Conservation (phyloP, 2,329 filamentous ascomycete species). For the Trichoderma citrinoviride region DNA sequence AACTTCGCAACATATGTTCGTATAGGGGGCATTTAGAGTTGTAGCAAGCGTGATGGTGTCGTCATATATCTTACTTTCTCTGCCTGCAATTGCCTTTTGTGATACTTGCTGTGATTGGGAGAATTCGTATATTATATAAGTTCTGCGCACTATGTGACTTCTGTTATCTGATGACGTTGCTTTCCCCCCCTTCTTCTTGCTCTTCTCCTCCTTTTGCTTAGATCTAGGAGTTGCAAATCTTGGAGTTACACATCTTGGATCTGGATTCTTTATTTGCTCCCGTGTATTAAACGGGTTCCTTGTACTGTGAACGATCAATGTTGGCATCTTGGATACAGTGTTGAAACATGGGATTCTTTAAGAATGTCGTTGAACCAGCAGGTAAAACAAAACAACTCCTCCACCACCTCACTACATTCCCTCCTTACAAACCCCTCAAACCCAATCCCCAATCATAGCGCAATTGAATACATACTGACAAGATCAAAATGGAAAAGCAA, state of each 20-base stretch:
- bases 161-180: neutral
- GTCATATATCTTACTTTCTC: slow-evolving; percentile 12
- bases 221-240: neutral
- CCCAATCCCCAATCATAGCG: neutral
- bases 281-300: too few species aligned
- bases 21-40: neutral
- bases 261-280: neutral
- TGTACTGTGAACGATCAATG: too few species aligned
- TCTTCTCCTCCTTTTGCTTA: neutral
- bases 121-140: neutral
- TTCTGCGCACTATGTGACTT: neutral
- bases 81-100: neutral
- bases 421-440: neutral
- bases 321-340: too few species aligned
- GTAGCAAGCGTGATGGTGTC: neutral
- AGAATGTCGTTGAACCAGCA: slow-evolving; percentile 14
- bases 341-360: neutral
- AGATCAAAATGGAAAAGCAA: neutral
- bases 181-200: neutral
- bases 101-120: neutral
- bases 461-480: neutral
- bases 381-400: neutral
- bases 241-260: neutral
- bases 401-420: too few species aligned
- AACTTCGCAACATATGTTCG: neutral